These are phyloP conservation scores for Hibiscus syriacus DNA, from an alignment of 345 rosid species.

Conservation along the genomic window DNA sequence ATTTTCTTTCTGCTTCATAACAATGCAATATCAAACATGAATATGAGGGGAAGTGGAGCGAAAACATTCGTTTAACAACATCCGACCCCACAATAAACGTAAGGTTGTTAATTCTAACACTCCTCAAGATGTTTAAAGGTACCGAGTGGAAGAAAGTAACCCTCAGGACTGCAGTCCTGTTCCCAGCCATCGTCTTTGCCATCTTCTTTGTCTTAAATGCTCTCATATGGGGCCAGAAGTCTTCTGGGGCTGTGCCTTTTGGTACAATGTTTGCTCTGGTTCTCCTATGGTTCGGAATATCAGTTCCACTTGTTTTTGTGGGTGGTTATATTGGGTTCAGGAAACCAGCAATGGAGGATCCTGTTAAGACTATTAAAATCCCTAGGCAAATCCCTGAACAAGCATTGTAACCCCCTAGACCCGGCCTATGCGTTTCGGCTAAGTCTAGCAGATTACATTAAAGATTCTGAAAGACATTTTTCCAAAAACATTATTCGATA, in stretches of 20 bases:
- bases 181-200: conserved; percentile 8
- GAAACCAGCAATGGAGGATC: conserved; percentile 69
- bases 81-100: too few relatives aligned
- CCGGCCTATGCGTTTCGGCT: too few relatives aligned
- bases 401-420: too few relatives aligned
- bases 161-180: conserved; percentile 4
- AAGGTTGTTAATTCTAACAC: too few relatives aligned
- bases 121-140: conserved; percentile 6
- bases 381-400: conserved; percentile 77
- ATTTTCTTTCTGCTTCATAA: not conserved
- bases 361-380: conserved; percentile 83
- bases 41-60: too few relatives aligned
- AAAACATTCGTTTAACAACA: too few relatives aligned
- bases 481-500: too few relatives aligned
- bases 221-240: conserved; percentile 11
- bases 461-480: too few relatives aligned
- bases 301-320: conserved; percentile 74
- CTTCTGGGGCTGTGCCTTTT: conserved; percentile 11
- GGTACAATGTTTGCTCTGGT: conserved; percentile 9
- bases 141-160: conserved; percentile 3
- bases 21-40: not conserved
- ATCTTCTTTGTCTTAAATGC: conserved; percentile 6
- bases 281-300: conserved; percentile 36
- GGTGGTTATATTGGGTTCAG: conserved; percentile 71
- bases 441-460: too few relatives aligned